A percentile compares a stretch with the other conserved stretches of the same genome.
Evolutionary conservation across 208 protist species (phyloP).

Genomic region (Trypanosomatidae sp.): DNA sequence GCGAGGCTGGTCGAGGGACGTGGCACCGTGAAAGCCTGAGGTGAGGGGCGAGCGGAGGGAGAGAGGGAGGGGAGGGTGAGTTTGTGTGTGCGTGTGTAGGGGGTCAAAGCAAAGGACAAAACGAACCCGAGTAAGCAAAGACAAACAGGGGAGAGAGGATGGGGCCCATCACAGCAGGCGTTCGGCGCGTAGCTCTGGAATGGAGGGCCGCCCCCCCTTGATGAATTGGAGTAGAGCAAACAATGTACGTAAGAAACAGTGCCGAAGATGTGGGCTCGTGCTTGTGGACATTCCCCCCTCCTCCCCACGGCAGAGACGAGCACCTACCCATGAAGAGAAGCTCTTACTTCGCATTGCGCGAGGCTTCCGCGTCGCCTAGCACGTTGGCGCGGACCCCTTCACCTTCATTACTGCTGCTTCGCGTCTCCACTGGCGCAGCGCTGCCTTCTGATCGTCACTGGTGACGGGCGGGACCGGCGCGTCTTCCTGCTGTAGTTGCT

Average conservation of each 20-base stretch:
- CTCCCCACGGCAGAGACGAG: neutral
- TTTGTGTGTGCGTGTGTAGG: no score
- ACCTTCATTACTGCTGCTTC: conserved; percentile 25
- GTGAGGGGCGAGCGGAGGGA: neutral
- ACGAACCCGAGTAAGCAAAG: no score
- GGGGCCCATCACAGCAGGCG: neutral
- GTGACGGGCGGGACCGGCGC: conserved; percentile 3
- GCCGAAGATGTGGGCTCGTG: neutral
- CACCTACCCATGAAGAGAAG: neutral
- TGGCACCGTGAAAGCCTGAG: neutral
- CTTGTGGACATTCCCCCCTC: neutral
- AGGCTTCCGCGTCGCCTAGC: neutral
- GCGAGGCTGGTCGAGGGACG: no score
- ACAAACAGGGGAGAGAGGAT: neutral
- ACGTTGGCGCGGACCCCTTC: conserved; percentile 5
- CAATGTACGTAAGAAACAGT: neutral
- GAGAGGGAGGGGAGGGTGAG: no score
- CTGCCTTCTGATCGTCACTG: conserved; percentile 18
- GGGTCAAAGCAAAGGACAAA: no score
- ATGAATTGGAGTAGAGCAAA: neutral
- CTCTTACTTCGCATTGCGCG: neutral
- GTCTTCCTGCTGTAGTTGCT: conserved; percentile 19
- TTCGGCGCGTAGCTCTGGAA: neutral
- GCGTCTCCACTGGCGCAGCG: conserved; percentile 35
- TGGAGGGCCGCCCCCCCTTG: neutral